phyloP scores from a whole-genome alignment of 2,329 filamentous ascomycete species.

The Fusarium transvaalense region DNA sequence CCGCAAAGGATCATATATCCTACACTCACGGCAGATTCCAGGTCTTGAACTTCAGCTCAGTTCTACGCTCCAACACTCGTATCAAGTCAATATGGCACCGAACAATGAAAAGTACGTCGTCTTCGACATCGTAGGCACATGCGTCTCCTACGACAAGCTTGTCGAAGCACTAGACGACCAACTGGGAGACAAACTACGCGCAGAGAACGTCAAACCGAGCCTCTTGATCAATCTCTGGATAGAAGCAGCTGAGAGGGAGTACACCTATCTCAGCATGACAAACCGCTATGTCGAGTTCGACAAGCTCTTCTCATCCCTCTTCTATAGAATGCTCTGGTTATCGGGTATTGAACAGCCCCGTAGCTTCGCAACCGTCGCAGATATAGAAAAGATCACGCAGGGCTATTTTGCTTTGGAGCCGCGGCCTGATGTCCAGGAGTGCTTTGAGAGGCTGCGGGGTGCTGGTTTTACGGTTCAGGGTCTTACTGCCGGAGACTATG shows the following conservation, averaged over 20 bases:
- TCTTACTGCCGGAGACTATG: slow-evolving; percentile 33
- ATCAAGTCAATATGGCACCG: not conserved
- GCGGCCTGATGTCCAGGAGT: slow-evolving; percentile 23
- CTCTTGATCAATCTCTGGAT: slow-evolving; percentile 62
- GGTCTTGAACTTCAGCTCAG: accelerated
- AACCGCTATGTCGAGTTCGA: slow-evolving; percentile 59
- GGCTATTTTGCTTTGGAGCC: slow-evolving; percentile 17
- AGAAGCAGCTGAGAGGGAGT: slow-evolving; percentile 62
- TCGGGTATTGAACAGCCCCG: slow-evolving; percentile 59
- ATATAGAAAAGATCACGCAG: slow-evolving; percentile 55
- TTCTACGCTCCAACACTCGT: accelerated
- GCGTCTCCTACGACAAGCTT: slow-evolving; percentile 28
- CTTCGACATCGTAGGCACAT: slow-evolving; percentile 40
- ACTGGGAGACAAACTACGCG: slow-evolving; percentile 57
- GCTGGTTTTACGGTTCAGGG: slow-evolving; percentile 36
- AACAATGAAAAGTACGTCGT: slow-evolving; percentile 11
- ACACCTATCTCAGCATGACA: slow-evolving; percentile 61
- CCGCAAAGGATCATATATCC: not conserved
- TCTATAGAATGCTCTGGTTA: slow-evolving; percentile 62
- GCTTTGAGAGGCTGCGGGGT: slow-evolving; percentile 31
- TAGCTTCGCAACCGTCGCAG: slow-evolving; percentile 57
- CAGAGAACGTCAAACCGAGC: slow-evolving; percentile 56
- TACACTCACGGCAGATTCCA: too few species aligned
- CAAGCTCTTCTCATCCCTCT: slow-evolving; percentile 58
- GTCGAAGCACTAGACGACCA: slow-evolving; percentile 55